These are phyloP conservation scores for Gossypium davidsonii DNA, from an alignment of 441 rosid species.

Conservation along the genomic window DNA sequence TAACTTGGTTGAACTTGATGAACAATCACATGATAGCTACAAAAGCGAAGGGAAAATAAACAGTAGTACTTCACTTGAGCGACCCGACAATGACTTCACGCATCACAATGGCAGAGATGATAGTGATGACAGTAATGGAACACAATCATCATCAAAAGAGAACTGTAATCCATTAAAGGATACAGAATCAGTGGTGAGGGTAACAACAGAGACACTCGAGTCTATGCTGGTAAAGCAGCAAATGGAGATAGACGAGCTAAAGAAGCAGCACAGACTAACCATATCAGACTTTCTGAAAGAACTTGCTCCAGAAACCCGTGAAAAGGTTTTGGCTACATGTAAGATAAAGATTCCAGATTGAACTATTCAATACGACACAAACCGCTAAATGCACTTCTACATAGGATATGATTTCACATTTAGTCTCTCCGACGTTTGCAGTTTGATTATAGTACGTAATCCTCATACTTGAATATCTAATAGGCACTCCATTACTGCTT, in stretches of 20 bases:
- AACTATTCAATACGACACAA: constrained; percentile 2
- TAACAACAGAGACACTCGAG: constrained; percentile 48
- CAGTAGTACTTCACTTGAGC: constrained; percentile 13
- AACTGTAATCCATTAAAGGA: not conserved
- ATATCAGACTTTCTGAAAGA: constrained; percentile 50
- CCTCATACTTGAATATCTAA: not conserved
- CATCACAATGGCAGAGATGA: constrained; percentile 10
- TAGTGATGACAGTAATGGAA: not conserved
- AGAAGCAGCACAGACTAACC: constrained; percentile 46
- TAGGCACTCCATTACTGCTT: not conserved
- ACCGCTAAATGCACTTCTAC: constrained; percentile 1
- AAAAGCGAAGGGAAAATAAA: constrained; percentile 19
- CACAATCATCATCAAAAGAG: constrained; percentile 6
- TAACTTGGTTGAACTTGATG: constrained; percentile 18
- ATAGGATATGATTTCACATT: not conserved
- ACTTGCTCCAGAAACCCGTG: constrained; percentile 41
- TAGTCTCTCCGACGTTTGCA: not conserved
- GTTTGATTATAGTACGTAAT: not conserved
- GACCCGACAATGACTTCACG: not conserved
- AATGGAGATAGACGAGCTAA: constrained; percentile 56
- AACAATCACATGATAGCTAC: constrained; percentile 17
- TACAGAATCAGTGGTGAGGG: constrained; percentile 26
- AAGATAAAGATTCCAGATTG: constrained; percentile 30
- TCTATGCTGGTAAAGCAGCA: constrained; percentile 50
- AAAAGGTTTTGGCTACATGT: constrained; percentile 39